A percentile compares a stretch with the other conserved stretches of the same genome.
Evolutionary conservation across 805 yeast genomes (phyloP).

Genomic region (Wickerhamiella azymoides): DNA sequence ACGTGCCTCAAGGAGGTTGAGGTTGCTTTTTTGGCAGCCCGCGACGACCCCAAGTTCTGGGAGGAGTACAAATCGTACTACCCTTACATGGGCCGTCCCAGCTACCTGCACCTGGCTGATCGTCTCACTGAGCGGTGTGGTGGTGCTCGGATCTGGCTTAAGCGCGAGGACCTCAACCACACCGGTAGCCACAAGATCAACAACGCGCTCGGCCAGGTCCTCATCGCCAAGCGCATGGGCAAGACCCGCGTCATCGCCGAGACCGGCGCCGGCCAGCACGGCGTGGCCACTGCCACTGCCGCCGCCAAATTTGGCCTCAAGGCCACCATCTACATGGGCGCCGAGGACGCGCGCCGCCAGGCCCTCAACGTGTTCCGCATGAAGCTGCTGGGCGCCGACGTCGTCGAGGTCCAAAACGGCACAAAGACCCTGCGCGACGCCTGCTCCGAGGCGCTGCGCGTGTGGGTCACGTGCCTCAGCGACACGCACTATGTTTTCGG

Average conservation of each 20-base stretch:
- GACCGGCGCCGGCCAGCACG: constrained; percentile 40
- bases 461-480: constrained; percentile 80
- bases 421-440: constrained; percentile 95
- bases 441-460: constrained; percentile 90
- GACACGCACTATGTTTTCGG: constrained; percentile 94
- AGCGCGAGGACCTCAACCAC: constrained; percentile 72
- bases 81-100: constrained; percentile 93
- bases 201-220: constrained; percentile 34
- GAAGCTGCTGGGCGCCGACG: constrained; percentile 92
- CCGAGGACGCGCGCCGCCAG: constrained; percentile 97
- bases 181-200: constrained; percentile 37
- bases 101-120: constrained; percentile 80
- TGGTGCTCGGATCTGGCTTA: constrained; percentile 94
- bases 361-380: constrained; percentile 96
- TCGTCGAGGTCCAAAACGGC: constrained; percentile 86
- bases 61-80: constrained; percentile 73
- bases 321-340: constrained; percentile 97
- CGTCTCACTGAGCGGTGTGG: constrained; percentile 81
- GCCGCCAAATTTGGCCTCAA: constrained; percentile 60
- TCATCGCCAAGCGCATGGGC: constrained; percentile 33
- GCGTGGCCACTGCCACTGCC: constrained; percentile 39
- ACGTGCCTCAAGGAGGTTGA: constrained; percentile 85
- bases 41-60: constrained; percentile 88
- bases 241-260: constrained; percentile 34
- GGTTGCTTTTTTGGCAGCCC: constrained; percentile 71